Percentiles rank a stretch among this genome's conserved stretches.
Evolutionary conservation across 2,329 filamentous ascomycete species (phyloP).

Genomic region (Aspergillus aculeatus): DNA sequence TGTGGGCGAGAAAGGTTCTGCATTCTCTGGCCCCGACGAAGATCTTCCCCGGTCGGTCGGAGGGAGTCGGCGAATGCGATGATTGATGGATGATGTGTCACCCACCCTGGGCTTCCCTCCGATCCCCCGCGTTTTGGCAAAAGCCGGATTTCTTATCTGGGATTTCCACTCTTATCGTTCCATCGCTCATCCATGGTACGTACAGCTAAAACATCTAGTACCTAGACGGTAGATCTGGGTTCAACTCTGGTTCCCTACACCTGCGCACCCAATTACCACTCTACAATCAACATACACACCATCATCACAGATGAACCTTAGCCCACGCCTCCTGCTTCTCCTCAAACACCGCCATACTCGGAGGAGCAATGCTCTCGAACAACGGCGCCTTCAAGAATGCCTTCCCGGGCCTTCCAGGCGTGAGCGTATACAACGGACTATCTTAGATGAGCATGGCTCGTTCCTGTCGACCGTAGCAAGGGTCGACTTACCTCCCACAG

Average conservation of each 20-base stretch:
- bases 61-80: background rate
- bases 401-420: conserved; percentile 13
- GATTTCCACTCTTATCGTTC: background rate
- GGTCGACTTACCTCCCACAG: conserved; percentile 22
- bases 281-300: background rate
- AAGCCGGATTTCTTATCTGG: background rate
- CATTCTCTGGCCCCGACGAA: background rate
- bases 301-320: background rate
- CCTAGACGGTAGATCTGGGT: background rate
- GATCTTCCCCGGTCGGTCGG: no score
- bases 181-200: background rate
- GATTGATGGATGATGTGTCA: background rate
- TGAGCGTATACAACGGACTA: background rate
- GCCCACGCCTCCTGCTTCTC: conserved; percentile 14
- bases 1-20: background rate
- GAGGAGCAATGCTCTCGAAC: conserved; percentile 18
- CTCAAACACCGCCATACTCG: conserved; percentile 12
- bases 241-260: background rate
- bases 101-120: background rate
- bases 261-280: background rate
- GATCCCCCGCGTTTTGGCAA: background rate
- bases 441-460: background rate
- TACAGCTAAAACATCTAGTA: background rate
- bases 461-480: background rate
- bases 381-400: conserved; percentile 22